Conservation (phyloP, 345 rosid species). For the Salix dunnii region DNA sequence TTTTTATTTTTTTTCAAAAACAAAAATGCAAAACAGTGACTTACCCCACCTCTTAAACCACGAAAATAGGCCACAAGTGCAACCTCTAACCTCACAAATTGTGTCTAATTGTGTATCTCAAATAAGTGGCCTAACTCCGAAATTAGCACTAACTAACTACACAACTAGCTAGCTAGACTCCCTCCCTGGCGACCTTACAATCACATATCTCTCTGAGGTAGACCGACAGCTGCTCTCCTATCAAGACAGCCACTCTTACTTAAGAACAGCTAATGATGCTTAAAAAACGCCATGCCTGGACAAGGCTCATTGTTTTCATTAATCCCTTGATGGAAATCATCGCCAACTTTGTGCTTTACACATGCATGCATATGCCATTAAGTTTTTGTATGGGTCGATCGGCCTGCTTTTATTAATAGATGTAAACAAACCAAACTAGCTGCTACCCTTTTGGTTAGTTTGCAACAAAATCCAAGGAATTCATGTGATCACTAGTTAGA, state of each 20-base stretch:
- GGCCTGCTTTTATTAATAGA: neutral
- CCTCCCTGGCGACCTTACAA: conserved; percentile 5
- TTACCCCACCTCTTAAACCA: neutral
- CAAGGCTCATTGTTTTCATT: neutral
- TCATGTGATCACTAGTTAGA: neutral
- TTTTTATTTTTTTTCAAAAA: too few relatives aligned
- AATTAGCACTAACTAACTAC: neutral
- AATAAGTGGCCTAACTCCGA: conserved; percentile 10
- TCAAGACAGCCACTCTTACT: conserved; percentile 13
- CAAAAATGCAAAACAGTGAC: too few relatives aligned
- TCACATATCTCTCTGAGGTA: neutral
- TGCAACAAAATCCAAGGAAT: neutral
- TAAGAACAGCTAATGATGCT: conserved; percentile 22
- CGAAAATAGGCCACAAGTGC: neutral
- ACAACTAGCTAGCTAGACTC: neutral
- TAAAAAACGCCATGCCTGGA: conserved; percentile 7
- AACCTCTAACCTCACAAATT: conserved; percentile 2
- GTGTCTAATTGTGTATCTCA: neutral
- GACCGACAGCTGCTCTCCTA: conserved; percentile 16
- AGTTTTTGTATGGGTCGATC: neutral
- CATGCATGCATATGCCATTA: neutral
- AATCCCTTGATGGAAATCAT: conserved; percentile 16
- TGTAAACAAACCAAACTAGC: neutral
- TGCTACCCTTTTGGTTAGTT: neutral
- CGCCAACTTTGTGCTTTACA: conserved; percentile 10